Evolutionary conservation across 495 filamentous ascomycete species (phyloP).

Genomic region (Neurospora sp.): DNA sequence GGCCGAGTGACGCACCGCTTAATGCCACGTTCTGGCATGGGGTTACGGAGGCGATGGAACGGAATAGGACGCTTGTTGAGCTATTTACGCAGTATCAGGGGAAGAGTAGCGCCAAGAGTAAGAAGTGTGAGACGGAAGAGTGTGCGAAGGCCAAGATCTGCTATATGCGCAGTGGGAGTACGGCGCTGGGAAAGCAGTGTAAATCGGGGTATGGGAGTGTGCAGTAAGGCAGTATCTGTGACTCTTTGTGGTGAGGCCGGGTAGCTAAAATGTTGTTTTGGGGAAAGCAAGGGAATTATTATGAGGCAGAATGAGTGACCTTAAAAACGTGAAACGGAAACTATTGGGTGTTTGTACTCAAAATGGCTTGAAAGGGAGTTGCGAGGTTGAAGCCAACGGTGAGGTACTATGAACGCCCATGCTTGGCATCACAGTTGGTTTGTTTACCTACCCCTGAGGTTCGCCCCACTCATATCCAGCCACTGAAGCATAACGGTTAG

Average conservation of each 20-base stretch:
- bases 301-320: background rate
- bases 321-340: background rate
- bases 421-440: background rate
- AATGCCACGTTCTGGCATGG: conserved; percentile 50
- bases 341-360: background rate
- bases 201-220: conserved; percentile 36
- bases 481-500: background rate
- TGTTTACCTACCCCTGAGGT: background rate
- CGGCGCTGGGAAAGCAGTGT: conserved; percentile 39
- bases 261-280: background rate
- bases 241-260: background rate
- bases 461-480: background rate
- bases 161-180: conserved; percentile 49
- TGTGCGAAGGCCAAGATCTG: conserved; percentile 49
- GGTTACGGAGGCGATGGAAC: conserved; percentile 52
- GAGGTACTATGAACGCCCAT: background rate
- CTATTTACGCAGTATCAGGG: conserved; percentile 47
- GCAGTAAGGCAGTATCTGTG: conserved; percentile 1
- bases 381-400: background rate
- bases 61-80: conserved; percentile 33
- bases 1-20: conserved; percentile 40
- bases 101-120: conserved; percentile 39
- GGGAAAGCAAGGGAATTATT: background rate
- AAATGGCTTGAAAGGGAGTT: background rate
- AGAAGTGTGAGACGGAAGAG: conserved; percentile 38